Percentiles rank a stretch among this genome's conserved stretches.
These are phyloP conservation scores for Vigna mungo DNA, from an alignment of 306 rosid genomes.

Conservation along the genomic window DNA sequence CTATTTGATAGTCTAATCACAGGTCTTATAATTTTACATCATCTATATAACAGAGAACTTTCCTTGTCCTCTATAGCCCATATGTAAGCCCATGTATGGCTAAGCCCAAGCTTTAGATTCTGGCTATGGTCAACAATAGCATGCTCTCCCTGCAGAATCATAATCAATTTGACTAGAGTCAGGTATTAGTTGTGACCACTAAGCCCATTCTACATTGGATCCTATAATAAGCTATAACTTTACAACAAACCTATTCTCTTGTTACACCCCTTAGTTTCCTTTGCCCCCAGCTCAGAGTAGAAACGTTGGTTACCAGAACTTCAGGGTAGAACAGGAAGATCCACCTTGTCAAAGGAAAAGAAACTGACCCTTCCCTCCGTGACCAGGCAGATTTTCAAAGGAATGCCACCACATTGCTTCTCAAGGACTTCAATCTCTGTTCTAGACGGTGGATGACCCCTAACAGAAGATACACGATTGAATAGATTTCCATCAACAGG, in stretches of 20 bases:
- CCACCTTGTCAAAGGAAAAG: slow-evolving; percentile 71
- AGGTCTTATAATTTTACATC: neutral
- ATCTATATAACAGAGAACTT: neutral
- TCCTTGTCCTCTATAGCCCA: too few relatives aligned
- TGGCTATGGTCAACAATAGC: slow-evolving; percentile 6
- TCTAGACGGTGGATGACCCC: slow-evolving; percentile 71
- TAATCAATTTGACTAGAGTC: neutral
- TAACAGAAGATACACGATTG: slow-evolving; percentile 44
- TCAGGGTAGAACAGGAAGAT: slow-evolving; percentile 74
- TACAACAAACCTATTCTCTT: slow-evolving; percentile 8
- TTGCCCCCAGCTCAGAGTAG: neutral
- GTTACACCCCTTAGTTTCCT: slow-evolving; percentile 19
- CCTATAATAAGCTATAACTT: neutral
- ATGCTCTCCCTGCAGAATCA: slow-evolving; percentile 13
- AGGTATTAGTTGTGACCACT: neutral
- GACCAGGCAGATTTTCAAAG: slow-evolving; percentile 64
- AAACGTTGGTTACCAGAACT: slow-evolving; percentile 29
- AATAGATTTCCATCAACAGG: slow-evolving; percentile 25
- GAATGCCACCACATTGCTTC: slow-evolving; percentile 63
- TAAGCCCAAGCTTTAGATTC: slow-evolving; percentile 6
- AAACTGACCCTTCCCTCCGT: slow-evolving; percentile 75
- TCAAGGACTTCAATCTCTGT: slow-evolving; percentile 64
- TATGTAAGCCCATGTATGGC: neutral
- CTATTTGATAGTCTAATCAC: neutral
- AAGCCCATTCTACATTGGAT: neutral